phyloP scores from a whole-genome alignment of 805 yeast genomes.

The Barnettozyma populi region DNA sequence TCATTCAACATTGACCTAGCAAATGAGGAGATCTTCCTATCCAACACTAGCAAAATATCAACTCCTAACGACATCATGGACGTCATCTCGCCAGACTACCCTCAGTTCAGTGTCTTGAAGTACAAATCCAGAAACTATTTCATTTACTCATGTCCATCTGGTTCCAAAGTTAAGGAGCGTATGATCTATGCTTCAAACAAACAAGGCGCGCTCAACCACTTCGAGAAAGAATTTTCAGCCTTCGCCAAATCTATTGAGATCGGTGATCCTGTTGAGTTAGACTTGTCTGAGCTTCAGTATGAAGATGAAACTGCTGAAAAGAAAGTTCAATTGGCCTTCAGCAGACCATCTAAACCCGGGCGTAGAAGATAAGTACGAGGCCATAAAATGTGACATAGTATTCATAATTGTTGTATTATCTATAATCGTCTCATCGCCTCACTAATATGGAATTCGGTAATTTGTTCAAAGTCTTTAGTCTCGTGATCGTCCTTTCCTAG shows the following conservation, averaged over 20 bases:
- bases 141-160: conserved; percentile 85
- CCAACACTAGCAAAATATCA: conserved; percentile 19
- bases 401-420: background rate
- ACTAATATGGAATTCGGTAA: conserved; percentile 16
- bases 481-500: conserved; percentile 8
- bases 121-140: conserved; percentile 44
- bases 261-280: conserved; percentile 69
- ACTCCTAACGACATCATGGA: conserved; percentile 27
- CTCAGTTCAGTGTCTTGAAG: conserved; percentile 55
- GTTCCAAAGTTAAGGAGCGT: conserved; percentile 82
- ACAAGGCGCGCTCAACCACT: conserved; percentile 48
- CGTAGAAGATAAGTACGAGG: conserved; percentile 31
- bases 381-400: background rate
- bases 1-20: conserved; percentile 45
- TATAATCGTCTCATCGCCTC: conserved; percentile 4
- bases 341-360: conserved; percentile 71
- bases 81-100: conserved; percentile 36
- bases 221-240: conserved; percentile 32
- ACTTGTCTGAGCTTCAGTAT: conserved; percentile 41
- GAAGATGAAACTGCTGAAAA: conserved; percentile 13
- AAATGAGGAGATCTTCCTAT: conserved; percentile 43
- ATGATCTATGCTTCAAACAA: conserved; percentile 89
- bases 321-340: conserved; percentile 33
- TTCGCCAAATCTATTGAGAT: conserved; percentile 49
- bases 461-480: conserved; percentile 12